Evolutionary conservation across 176 grass and related monocot genomes (phyloP), one percentile per base, ranked within the genome.

Genomic region (Zea mays): DNA sequence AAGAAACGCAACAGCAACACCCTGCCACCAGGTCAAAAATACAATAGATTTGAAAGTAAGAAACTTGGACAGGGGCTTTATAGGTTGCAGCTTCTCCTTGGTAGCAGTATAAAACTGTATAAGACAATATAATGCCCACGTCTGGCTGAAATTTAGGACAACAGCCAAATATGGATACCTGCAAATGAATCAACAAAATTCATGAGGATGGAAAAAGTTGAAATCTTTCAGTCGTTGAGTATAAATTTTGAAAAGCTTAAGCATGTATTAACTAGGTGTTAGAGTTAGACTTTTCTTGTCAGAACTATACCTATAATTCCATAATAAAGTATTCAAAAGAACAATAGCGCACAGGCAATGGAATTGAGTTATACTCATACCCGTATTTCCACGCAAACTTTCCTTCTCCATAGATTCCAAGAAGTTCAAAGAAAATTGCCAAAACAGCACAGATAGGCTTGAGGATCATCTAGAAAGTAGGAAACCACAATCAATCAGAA

Each of bases 1-100:
- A 65, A 99, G 92, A 84, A 99, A 92, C 60, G 92, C 92, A 87
- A 99, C 86, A 83, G 88, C 88, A 83, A 99, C 52, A 85, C 96
- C 96, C 82, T 99, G 96, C 96, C 96, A 99, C 92, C 96, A 99
- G 69, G 96, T 99, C 74, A 99, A 90, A 85, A 99, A 99, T 87
- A 99, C 92, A 92, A 95, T 99, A 67, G 92, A 95, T 84, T 99
- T 99, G 90, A 99, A 99, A 16, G 89, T 91, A 63, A 99, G 86
- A 88, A 99, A 99, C 65, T 99, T 99, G 37, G 96, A 89, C 76
- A 99, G 80, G 43, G 96, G 96, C 76, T 92, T 88, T 66, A 95
- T 99, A 67, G 96, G 87, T 74, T 99, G 89, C 74, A 99, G 78
- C 78, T 92, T 99, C 73, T 95, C 89, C 75, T 99, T 99, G 13